Conservation (phyloP, 257 asterid species). For the Solanum acaule region DNA sequence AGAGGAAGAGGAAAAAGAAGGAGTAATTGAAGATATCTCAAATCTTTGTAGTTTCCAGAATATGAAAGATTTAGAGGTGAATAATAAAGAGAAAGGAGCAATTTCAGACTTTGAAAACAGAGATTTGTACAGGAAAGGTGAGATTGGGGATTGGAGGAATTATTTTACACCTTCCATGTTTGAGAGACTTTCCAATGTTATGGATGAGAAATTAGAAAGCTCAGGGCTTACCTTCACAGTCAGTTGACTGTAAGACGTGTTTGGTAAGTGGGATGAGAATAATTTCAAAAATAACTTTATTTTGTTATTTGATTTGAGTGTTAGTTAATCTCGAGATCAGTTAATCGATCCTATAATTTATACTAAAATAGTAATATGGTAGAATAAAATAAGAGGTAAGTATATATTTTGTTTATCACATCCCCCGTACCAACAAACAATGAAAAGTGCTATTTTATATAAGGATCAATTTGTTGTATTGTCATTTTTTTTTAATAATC, state of each 20-base stretch:
- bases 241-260: background rate
- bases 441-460: no score
- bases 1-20: slow-evolving; percentile 22
- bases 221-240: background rate
- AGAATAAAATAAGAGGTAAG: no score
- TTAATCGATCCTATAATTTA: no score
- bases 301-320: no score
- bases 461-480: no score
- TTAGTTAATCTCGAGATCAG: no score
- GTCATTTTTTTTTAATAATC: no score
- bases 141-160: slow-evolving; percentile 50
- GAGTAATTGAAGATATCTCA: slow-evolving; percentile 23
- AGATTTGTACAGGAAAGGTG: slow-evolving; percentile 39
- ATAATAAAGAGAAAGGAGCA: slow-evolving; percentile 22
- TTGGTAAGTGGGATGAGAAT: no score
- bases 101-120: slow-evolving; percentile 14
- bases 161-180: slow-evolving; percentile 17
- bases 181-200: background rate
- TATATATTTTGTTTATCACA: no score
- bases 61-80: slow-evolving; percentile 34
- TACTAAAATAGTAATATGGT: no score
- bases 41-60: slow-evolving; percentile 33
- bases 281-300: no score
- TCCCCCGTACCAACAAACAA: no score
- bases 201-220: slow-evolving; percentile 9